Conservation (phyloP, 2,329 filamentous ascomycete species). For the Talaromyces piceae region DNA sequence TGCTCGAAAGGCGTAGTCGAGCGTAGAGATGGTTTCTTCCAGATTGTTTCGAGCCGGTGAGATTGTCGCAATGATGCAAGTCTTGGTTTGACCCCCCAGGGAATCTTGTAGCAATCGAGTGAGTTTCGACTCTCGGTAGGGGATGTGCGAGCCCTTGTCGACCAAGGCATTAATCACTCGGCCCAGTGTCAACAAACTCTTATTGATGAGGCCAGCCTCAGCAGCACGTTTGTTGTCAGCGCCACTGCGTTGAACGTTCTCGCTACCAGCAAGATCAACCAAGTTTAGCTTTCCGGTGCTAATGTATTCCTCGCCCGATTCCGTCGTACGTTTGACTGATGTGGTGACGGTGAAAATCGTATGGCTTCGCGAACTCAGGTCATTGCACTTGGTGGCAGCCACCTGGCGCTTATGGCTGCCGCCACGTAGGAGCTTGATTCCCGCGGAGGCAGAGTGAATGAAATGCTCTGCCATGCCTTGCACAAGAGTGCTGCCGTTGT, state of each 20-base stretch:
- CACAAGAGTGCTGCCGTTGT: constrained; percentile 68
- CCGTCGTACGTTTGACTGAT: constrained; percentile 72
- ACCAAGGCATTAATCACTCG: constrained; percentile 97
- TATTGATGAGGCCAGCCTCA: constrained; percentile 96
- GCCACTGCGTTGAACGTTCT: constrained; percentile 94
- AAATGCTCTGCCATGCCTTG: constrained; percentile 98
- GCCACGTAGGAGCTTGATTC: constrained; percentile 79
- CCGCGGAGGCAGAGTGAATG: constrained; percentile 75
- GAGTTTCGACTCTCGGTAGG: constrained; percentile 87
- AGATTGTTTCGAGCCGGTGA: constrained; percentile 92
- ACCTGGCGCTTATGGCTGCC: constrained; percentile 94
- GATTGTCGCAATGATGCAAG: constrained; percentile 95
- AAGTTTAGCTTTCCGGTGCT: constrained; percentile 91
- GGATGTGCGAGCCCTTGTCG: constrained; percentile 82
- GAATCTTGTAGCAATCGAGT: constrained; percentile 94
- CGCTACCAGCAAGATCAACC: constrained; percentile 92
- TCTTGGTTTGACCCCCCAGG: constrained; percentile 89
- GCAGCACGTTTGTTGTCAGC: constrained; percentile 96
- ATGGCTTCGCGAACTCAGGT: constrained; percentile 92
- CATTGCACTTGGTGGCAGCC: constrained; percentile 99
- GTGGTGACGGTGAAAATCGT: constrained; percentile 96
- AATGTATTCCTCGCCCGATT: constrained; percentile 82
- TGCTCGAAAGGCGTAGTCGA: constrained; percentile 94
- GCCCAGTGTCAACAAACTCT: constrained; percentile 87
- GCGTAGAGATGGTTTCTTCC: constrained; percentile 94